Evolutionary conservation across 1,139 yeast species (phyloP).

Genomic region (Pneumocystis carinii): DNA sequence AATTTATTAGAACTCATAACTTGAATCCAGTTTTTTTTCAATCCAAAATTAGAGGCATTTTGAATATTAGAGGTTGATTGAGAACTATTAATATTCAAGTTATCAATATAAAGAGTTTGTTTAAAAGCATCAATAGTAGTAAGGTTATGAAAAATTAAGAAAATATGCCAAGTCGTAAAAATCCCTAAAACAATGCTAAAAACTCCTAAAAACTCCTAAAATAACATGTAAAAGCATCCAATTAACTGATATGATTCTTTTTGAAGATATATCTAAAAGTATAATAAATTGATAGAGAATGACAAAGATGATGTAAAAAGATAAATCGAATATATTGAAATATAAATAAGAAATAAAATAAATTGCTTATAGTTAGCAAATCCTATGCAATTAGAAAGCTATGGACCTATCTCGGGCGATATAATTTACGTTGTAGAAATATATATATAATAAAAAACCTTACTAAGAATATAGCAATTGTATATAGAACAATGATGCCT

Average conservation of each 20-base stretch:
- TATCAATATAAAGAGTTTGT: constrained; percentile 30
- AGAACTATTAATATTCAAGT: background rate
- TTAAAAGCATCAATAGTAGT: constrained; percentile 80
- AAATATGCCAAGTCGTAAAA: constrained; percentile 48
- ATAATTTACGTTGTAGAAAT: background rate
- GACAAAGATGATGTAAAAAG: constrained; percentile 21
- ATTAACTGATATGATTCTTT: constrained; percentile 25
- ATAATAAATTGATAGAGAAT: constrained; percentile 1
- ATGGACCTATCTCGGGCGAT: constrained; percentile 33
- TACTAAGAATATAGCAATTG: constrained; percentile 8
- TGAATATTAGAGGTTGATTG: constrained; percentile 28
- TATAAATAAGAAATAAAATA: constrained; percentile 54
- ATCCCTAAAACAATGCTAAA: constrained; percentile 45
- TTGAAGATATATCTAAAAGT: background rate
- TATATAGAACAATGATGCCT: constrained; percentile 11
- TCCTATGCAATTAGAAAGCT: constrained; percentile 89
- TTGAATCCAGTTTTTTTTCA: constrained; percentile 41
- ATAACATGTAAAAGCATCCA: constrained; percentile 46
- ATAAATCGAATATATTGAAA: constrained; percentile 35
- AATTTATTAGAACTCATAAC: constrained; percentile 55
- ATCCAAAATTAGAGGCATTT: constrained; percentile 67
- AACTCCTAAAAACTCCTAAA: constrained; percentile 49
- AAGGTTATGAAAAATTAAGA: constrained; percentile 40
- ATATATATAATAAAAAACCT: background rate
- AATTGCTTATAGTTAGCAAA: constrained; percentile 64